phyloP scores from a whole-genome alignment of 192 early-diverging fungal species.

The Pecoramyces ruminantium region DNA sequence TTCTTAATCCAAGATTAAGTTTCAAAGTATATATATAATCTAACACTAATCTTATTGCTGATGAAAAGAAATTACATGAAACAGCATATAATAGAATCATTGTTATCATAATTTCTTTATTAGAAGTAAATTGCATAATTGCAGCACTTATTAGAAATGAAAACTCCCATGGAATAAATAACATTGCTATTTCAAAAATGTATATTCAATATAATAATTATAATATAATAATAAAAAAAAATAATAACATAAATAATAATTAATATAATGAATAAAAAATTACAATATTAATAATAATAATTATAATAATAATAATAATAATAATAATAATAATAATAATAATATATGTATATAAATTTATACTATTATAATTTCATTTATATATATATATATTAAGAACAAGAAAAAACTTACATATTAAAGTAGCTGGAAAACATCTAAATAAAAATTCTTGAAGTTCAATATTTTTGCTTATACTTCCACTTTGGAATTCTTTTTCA shows the following conservation, averaged over 20 bases:
- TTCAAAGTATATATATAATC: background rate
- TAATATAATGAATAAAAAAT: no score
- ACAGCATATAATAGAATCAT: background rate
- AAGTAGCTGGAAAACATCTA: background rate
- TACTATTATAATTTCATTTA: no score
- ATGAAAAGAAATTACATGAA: background rate
- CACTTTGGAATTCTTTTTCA: background rate
- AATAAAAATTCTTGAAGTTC: background rate
- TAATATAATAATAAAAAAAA: no score
- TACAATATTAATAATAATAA: no score
- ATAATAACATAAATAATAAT: no score
- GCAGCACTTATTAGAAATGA: background rate
- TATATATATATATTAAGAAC: no score
- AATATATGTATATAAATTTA: no score
- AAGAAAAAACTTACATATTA: background rate
- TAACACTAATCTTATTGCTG: background rate
- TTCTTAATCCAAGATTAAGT: background rate
- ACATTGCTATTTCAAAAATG: background rate
- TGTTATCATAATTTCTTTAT: background rate
- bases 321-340: no score
- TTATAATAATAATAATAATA: no score
- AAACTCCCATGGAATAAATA: background rate
- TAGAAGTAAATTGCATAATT: background rate
- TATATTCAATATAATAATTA: no score
- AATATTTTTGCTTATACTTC: background rate